A percentile compares a stretch with the other conserved stretches of the same genome.
Conservation (phyloP, 78 protist genomes). For the Guillardia theta region DNA sequence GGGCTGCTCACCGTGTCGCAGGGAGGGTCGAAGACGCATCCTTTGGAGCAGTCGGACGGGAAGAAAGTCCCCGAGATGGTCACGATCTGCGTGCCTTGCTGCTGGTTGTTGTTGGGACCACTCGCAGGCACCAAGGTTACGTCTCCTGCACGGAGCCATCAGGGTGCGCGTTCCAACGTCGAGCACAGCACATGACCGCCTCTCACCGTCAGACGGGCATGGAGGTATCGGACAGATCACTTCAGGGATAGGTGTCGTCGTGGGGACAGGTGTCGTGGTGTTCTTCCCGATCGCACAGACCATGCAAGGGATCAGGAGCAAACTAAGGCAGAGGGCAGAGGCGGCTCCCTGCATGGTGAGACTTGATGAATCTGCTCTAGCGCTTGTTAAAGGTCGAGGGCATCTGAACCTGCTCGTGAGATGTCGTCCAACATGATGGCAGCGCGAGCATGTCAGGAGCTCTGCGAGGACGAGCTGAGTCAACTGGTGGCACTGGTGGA, state of each 20-base stretch:
- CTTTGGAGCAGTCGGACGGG: background rate
- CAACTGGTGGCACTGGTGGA: too few relatives aligned
- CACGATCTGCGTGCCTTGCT: background rate
- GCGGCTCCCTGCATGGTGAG: background rate
- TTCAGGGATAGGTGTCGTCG: too few relatives aligned
- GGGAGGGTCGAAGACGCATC: background rate
- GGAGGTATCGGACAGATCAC: background rate
- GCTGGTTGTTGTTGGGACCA: conserved; percentile 11
- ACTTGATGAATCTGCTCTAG: background rate
- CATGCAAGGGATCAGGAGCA: too few relatives aligned
- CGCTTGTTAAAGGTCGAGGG: background rate
- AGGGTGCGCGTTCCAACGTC: too few relatives aligned
- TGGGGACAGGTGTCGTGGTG: background rate
- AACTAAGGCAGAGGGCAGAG: background rate
- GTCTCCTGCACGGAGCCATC: too few relatives aligned
- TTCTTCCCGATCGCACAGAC: background rate
- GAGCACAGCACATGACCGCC: too few relatives aligned
- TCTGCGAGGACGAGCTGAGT: too few relatives aligned
- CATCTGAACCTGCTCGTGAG: background rate
- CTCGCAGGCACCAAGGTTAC: background rate
- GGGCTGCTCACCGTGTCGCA: background rate
- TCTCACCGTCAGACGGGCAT: background rate
- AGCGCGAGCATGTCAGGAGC: too few relatives aligned
- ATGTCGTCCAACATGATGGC: background rate
- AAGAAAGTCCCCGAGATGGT: background rate